Evolutionary conservation across 1,284 basidiomycete species (phyloP), one percentile per base, ranked within the genome.

Genomic region (Taiwanofungus camphoratus): DNA sequence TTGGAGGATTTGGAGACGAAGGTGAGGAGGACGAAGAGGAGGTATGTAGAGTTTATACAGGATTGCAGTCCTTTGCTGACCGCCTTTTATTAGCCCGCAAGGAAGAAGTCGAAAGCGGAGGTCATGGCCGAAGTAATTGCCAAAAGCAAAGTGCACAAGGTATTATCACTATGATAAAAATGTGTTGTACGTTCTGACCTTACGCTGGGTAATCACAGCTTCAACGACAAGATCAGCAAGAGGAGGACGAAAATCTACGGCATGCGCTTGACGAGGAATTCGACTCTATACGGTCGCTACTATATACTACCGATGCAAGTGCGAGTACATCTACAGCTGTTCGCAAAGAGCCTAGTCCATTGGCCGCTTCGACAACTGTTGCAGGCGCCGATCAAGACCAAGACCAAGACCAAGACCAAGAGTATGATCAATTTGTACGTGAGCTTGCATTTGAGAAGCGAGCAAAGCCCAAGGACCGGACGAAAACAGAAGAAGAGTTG

Each of bases 61-160:
- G 4, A 32, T 11, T 2, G 19, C 6, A 15, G 13, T 1, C 2
- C 19, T 15, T 5, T 20, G 12, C 26, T 27, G 7, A 27, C 26
- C 13, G 26, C 13, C 8, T 27, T 27, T 31, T 8, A 5, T 21
- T 52, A 92, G 87, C 84, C 83, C 9, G 77, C 77, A 36, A 73
- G 82, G 48, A 92, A 92, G 65, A 94, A 90, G 68, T 81, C 84
- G 13, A 98, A 97, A 67, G 86, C 89, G 3, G 94, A 99, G 61
- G 91, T 98, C 49, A 99, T 99, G 96, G 81, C 88, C 1, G 96
- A 99, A 64, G 87, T 99, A 39, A 93, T 99, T 39, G 89, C 92
- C 11, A 99, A 99, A 67, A 95, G 92, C 67, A 99, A 99, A 65
- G 80, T 83, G 42, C 80, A 96, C 67, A 97, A 94, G 71, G 92